A percentile compares a stretch with the other conserved stretches of the same genome.
These are phyloP conservation scores for Sclerotinia nivalis DNA, from an alignment of 2,329 filamentous ascomycete species.

Conservation along the genomic window DNA sequence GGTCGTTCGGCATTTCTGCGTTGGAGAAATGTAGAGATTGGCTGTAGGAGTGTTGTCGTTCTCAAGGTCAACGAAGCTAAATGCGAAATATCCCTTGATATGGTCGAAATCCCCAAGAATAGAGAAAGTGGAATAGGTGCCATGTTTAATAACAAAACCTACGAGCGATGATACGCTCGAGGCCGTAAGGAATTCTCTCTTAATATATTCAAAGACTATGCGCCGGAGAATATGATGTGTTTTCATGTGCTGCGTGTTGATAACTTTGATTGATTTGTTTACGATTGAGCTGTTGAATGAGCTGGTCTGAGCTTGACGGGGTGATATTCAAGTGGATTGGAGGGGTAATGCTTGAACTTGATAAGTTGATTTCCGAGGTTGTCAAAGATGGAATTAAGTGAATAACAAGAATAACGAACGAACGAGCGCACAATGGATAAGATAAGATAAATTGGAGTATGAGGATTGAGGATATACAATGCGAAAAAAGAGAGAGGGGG, in stretches of 20 bases:
- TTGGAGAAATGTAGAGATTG: constrained; percentile 4
- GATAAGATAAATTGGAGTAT: constrained; percentile 5
- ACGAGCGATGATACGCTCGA: constrained; percentile 15
- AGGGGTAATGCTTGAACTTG: constrained; percentile 14
- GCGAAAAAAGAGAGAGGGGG: not conserved
- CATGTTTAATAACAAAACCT: constrained; percentile 9
- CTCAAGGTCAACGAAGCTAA: not conserved
- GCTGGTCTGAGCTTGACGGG: constrained; percentile 16
- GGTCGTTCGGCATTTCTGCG: not conserved
- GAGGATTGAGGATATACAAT: not conserved
- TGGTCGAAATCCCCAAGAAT: not conserved
- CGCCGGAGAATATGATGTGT: not conserved
- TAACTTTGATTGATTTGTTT: constrained; percentile 13
- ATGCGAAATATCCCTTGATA: not conserved
- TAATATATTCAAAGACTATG: not conserved
- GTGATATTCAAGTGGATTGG: constrained; percentile 21
- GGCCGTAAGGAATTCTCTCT: not conserved
- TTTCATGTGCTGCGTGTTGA: constrained; percentile 7
- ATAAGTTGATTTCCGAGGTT: constrained; percentile 27
- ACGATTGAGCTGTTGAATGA: not conserved
- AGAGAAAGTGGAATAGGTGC: constrained; percentile 12
- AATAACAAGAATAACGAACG: constrained; percentile 5
- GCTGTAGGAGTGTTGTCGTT: constrained; percentile 1
- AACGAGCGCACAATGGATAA: not conserved
- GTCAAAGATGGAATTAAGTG: not conserved